Evolutionary conservation across 805 yeast genomes (phyloP).

Genomic region (Pichia nanzhaoensis): DNA sequence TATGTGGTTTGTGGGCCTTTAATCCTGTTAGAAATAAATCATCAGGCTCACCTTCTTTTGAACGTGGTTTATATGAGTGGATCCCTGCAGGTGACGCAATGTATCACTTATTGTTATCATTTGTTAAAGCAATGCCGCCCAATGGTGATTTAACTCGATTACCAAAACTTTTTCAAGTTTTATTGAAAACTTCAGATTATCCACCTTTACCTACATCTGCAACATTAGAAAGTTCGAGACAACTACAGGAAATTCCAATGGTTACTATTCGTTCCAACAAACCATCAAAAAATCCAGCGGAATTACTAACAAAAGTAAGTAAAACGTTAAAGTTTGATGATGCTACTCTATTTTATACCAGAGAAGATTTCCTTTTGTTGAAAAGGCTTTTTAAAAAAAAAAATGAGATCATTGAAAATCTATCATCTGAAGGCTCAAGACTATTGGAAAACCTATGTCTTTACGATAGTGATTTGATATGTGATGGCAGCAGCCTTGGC

Average conservation of each 20-base stretch:
- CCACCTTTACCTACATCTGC: constrained; percentile 53
- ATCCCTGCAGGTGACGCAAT: constrained; percentile 77
- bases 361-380: constrained; percentile 71
- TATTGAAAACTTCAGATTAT: constrained; percentile 59
- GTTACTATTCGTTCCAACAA: constrained; percentile 33
- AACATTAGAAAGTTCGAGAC: constrained; percentile 19
- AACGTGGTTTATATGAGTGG: constrained; percentile 73
- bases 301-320: constrained; percentile 52
- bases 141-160: constrained; percentile 48
- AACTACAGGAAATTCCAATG: constrained; percentile 31
- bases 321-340: constrained; percentile 61
- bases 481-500: constrained; percentile 30
- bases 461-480: constrained; percentile 31
- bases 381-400: constrained; percentile 61
- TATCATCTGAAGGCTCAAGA: constrained; percentile 70
- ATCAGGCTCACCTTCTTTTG: constrained; percentile 42
- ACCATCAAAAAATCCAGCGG: constrained; percentile 44
- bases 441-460: constrained; percentile 36
- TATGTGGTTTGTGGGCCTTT: constrained; percentile 90
- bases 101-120: constrained; percentile 72
- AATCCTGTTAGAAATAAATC: constrained; percentile 25
- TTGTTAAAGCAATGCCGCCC: constrained; percentile 69
- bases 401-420: constrained; percentile 49
- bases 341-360: constrained; percentile 60
- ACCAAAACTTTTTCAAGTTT: constrained; percentile 60